Base-by-base conservation (phyloP, 164 flowering plant species). In the Dillenia suffruticosa region DNA sequence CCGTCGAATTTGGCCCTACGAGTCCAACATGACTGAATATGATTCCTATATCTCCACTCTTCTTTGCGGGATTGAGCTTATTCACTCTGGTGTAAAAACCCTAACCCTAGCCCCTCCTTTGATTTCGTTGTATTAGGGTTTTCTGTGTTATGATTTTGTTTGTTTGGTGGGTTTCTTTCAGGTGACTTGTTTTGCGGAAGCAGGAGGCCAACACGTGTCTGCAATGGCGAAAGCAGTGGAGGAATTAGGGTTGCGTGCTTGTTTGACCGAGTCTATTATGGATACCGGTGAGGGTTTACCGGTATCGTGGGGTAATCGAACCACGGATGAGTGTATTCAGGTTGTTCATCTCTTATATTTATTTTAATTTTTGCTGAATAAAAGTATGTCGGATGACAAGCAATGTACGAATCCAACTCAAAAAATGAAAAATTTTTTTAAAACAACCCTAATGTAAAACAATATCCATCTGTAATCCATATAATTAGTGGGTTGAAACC, bases 131-230 rank as follows among this genome's bases (percentile, higher is more conserved):
- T 15, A 10, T 51, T 0, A n/a, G 15, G 8, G 9, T 51, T 51
- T 8, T 5, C 54, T 51, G 5, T 51, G 17, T n/a, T n/a, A n/a
- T 51, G 9, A 51, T 51, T 10, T n/a, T 2, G 3, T 2, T 8
- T 10, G 53, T 44, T 44, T 32, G 59, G 22, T 43, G 46, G 63
- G 12, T 51, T 14, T 56, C 12, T 54, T 61, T 56, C 63, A 91
- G 97, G 97, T 91, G 10, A 91, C 97, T 4, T 91, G 97, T 73
- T 92, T 92, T 79, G 97, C 97, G 9, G 97, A 92, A 63, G 97
- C 97, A 7, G 97, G 97, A 51, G 97, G 97, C 44, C 97, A 92
- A 71, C 89, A 92, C 72, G 94, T 92, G 7, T 56, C 96, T 15
- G 94, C 76, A 62, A 92, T 92, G 97, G 96, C 92, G 40, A 80